Evolutionary conservation across 73 alveolate species (phyloP), one percentile per base, ranked within the genome.

Genomic region (Symbiodinium pilosum): DNA sequence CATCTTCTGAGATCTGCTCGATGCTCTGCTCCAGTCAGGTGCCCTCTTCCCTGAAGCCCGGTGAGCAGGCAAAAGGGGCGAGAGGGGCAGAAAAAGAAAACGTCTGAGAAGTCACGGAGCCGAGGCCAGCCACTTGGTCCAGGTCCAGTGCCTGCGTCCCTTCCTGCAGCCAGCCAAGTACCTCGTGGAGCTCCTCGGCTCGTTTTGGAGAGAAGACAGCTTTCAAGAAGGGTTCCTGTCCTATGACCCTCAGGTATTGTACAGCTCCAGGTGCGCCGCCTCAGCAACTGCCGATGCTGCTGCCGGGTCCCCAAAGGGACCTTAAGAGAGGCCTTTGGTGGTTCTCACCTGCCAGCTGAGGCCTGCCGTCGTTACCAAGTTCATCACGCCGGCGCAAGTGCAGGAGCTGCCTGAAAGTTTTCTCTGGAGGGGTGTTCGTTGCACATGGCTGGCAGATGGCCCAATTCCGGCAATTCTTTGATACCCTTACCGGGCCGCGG

Each of bases 91-190:
- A n/a, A n/a, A n/a, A n/a, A n/a, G n/a, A n/a, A n/a, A n/a, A n/a
- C n/a, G n/a, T n/a, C n/a, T n/a, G n/a, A n/a, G 21, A 47, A 47
- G 59, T 71, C 30, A 28, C 8, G 26, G 51, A 2, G 21, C 73
- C 30, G 88, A 91, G 97, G 97, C 97, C 21, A 85, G 39, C 89
- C 97, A 91, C 52, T 68, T 91, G n/a, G 97, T 91, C 56, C 97
- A 91, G 81, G 97, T 91, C 54, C 97, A 91, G 51, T 91, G 97
- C 77, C 81, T 91, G 75, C 97, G 97, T 6, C 97, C 97, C 88
- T 91, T 91, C 42, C 56, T 91, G 75, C 97, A 91, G 97, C 97
- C 97, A 4, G 81, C 89, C 32, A 91, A 84, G 81, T 91, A 91
- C 47, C 77, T 86, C 18, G 97, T 91, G 41, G 97, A 91, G 97